Evolutionary conservation across 1,284 basidiomycete species (phyloP).

Genomic region (Cryptococcus sp.): DNA sequence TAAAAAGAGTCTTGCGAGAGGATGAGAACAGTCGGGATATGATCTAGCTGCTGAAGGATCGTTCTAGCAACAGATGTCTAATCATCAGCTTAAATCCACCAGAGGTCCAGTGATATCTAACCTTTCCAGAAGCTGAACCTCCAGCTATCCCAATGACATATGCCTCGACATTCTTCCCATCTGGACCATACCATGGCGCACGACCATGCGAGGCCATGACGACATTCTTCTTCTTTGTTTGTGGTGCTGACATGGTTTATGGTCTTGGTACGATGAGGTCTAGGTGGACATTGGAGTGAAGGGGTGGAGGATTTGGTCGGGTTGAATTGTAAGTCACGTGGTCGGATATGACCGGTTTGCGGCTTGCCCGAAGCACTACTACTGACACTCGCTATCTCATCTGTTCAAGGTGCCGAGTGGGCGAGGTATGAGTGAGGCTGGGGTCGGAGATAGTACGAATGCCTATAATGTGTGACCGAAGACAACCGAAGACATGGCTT

Average conservation of each 20-base stretch:
- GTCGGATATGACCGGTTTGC: not conserved
- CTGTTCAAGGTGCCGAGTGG: too few species aligned
- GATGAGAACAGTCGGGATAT: conserved; percentile 82
- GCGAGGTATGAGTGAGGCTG: too few species aligned
- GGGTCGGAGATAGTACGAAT: too few species aligned
- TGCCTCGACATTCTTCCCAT: conserved; percentile 61
- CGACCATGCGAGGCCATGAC: conserved; percentile 72
- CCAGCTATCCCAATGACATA: conserved; percentile 94
- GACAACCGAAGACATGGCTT: too few species aligned
- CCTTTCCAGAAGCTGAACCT: conserved; percentile 91
- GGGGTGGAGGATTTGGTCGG: not conserved
- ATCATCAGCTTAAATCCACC: not conserved
- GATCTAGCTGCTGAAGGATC: conserved; percentile 73
- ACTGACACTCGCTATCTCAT: too few species aligned
- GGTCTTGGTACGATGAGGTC: not conserved
- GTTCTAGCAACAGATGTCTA: conserved; percentile 89
- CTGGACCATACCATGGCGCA: conserved; percentile 60
- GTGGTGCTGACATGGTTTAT: not conserved
- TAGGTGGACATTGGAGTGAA: not conserved
- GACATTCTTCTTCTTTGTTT: conserved; percentile 61
- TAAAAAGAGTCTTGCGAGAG: conserved; percentile 89
- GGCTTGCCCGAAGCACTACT: too few species aligned
- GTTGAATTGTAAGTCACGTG: not conserved
- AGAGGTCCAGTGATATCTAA: conserved; percentile 39
- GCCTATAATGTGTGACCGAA: too few species aligned